phyloP scores from a whole-genome alignment of 768 basidiomycete species.

The Boletellus sp. region DNA sequence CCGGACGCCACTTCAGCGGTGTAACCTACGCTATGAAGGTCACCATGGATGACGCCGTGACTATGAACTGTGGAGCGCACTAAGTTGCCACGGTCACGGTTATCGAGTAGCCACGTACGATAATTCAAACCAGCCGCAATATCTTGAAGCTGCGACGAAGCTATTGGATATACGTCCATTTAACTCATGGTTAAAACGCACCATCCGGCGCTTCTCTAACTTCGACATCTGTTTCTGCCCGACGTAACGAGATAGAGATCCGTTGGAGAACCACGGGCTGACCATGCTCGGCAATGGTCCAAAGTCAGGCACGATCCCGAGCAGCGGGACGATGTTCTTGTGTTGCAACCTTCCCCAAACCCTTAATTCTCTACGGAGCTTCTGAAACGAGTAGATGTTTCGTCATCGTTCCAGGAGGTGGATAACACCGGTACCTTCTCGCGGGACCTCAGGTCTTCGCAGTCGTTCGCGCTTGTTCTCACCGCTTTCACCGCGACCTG shows the following conservation, averaged over 20 bases:
- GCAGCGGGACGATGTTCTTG: slow-evolving; percentile 29
- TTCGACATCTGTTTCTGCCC: not conserved
- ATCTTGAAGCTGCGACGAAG: slow-evolving; percentile 15
- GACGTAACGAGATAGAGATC: slow-evolving; percentile 25
- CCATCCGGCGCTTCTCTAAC: not conserved
- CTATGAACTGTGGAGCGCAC: slow-evolving; percentile 17
- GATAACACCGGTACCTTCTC: slow-evolving; percentile 11
- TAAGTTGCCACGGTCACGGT: not conserved
- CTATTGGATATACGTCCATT: not conserved
- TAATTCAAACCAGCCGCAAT: slow-evolving; percentile 21
- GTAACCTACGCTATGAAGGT: slow-evolving; percentile 34
- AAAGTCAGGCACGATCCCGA: slow-evolving; percentile 28
- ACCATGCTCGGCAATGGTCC: slow-evolving; percentile 31
- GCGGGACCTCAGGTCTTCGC: not conserved
- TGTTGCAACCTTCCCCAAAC: slow-evolving; percentile 16
- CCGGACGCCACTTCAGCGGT: not conserved
- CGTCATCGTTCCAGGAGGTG: not conserved
- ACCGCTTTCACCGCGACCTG: slow-evolving; percentile 24
- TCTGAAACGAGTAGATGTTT: slow-evolving; percentile 5
- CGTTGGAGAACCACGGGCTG: slow-evolving; percentile 32
- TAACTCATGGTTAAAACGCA: no score
- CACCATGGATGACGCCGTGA: slow-evolving; percentile 30
- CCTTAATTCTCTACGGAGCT: slow-evolving; percentile 28
- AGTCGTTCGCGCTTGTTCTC: not conserved
- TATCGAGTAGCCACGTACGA: slow-evolving; percentile 12